Evolutionary conservation across 805 yeast species (phyloP).

Genomic region (Kockiozyma suomiensis): DNA sequence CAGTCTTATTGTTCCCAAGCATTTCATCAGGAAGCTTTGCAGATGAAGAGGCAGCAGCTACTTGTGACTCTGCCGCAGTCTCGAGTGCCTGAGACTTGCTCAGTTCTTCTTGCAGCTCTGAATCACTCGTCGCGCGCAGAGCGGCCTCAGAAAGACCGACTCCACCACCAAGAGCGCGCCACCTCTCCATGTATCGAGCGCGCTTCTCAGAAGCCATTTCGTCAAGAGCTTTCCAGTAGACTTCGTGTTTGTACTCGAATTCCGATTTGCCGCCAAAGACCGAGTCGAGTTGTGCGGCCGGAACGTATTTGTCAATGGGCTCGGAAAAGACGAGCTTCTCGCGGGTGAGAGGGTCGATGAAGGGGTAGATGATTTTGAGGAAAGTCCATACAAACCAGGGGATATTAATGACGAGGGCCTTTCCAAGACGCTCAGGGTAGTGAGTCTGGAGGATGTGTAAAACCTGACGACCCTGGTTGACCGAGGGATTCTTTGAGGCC

Average conservation of each 20-base stretch:
- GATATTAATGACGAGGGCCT: constrained; percentile 86
- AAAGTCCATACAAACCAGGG: constrained; percentile 95
- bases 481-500: constrained; percentile 81
- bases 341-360: constrained; percentile 92
- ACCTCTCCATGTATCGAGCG: constrained; percentile 66
- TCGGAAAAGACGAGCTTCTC: constrained; percentile 91
- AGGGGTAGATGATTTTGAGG: constrained; percentile 87
- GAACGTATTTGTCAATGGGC: constrained; percentile 83
- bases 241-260: constrained; percentile 77
- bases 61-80: constrained; percentile 12
- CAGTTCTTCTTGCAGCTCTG: constrained; percentile 23
- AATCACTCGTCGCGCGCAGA: constrained; percentile 55
- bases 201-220: constrained; percentile 63
- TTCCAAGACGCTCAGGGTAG: constrained; percentile 95
- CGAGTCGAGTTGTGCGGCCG: constrained; percentile 75
- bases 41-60: constrained; percentile 11
- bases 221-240: constrained; percentile 75
- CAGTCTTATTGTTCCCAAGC: constrained; percentile 16
- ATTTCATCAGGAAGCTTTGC: constrained; percentile 21
- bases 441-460: constrained; percentile 92
- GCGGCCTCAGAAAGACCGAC: constrained; percentile 85
- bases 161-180: constrained; percentile 65
- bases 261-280: constrained; percentile 84
- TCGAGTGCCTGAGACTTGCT: constrained; percentile 11
- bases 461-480: constrained; percentile 87